Base-by-base conservation (phyloP, 495 filamentous ascomycete genomes). In the Glonium stellatum region DNA sequence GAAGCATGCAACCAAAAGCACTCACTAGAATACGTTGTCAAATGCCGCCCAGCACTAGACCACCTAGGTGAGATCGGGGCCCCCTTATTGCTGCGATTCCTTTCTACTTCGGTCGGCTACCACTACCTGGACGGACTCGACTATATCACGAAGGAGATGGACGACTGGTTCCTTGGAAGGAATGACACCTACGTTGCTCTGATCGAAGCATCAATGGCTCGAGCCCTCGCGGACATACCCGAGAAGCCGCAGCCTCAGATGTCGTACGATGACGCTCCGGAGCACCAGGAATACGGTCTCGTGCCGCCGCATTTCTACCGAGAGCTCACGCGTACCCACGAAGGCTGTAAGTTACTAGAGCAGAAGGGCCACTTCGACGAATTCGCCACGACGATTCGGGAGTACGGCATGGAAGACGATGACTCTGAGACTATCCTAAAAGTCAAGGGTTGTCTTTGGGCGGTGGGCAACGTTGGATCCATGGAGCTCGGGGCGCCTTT, bases 101-200 rank as follows among this genome's bases (percentile, higher is more conserved):
- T 98, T 54, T 96, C 91, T 2, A 97, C 95, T 0, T 95, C 89
- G 0, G 88, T 97, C 35, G 93, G 93, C 5, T 98, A 98, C 64
- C 92, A 97, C 73, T 98, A 98, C 72, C 77, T 98, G 4, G 90
- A 98, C 71, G 93, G 90, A 8, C 79, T 98, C 18, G 93, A 98
- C 72, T 98, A 98, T 66, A 98, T 98, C 69, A 93, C 90, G 42
- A 90, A 93, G 65, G 95, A 97, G 69, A 98, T 98, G 93, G 93
- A 98, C 69, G 93, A 97, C 72, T 98, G 93, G 93, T 98, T 97
- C 69, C 82, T 89, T 37, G 93, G 95, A 36, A 84, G 93, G 31
- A 98, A 98, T 68, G 92, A 97, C 71, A 85, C 82, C 42, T 98
- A 98, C 71, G 93, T 98, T 51, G 80, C 84, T 23, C 80, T 97